Evolutionary conservation across 148 eudicot species (phyloP), one percentile per base, ranked within the genome.

Genomic region (Chenopodium album): DNA sequence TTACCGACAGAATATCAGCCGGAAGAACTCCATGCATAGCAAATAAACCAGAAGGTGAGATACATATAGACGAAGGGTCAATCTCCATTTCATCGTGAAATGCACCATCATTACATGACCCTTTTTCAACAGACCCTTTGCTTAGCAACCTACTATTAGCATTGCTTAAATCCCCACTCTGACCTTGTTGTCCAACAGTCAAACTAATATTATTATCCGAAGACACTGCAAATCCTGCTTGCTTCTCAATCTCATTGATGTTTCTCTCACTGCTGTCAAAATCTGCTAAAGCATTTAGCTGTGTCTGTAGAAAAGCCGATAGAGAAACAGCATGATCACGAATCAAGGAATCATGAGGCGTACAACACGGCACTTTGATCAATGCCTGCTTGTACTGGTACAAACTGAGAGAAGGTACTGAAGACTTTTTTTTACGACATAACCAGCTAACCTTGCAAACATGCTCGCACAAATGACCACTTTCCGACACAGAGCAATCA

Each of bases 321-420:
- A 96, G 85, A 84, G 97, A 90, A 86, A 90, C 95, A 71, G 97
- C 98, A 84, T 94, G 94, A 87, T 96, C 99, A 73, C 98, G 97
- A 31, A 92, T 83, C 83, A 94, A 81, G 77, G 97, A 94, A 84
- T 96, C 94, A 74, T 82, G 77, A 23, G 89, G 95, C 11, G 91
- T 91, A 80, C 94, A 92, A 34, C 76, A 82, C 28, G 94, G 87
- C 83, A 96, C 77, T 67, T 90, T 86, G 81, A 87, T 81, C 88
- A 96, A 85, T 52, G 90, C 92, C 81, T 87, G 85, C 63, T 88
- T 90, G 84, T 89, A 96, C 63, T 92, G 94, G 73, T 86, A 77
- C 83, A 91, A 87, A 78, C 93, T 90, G 77, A 86, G 65, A 72
- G 99, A 96, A 13, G 92, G 87, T 60, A 82, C 79, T 56, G 75